These are phyloP conservation scores for Penicillium steckii DNA, from an alignment of 495 filamentous ascomycete species.

Conservation along the genomic window DNA sequence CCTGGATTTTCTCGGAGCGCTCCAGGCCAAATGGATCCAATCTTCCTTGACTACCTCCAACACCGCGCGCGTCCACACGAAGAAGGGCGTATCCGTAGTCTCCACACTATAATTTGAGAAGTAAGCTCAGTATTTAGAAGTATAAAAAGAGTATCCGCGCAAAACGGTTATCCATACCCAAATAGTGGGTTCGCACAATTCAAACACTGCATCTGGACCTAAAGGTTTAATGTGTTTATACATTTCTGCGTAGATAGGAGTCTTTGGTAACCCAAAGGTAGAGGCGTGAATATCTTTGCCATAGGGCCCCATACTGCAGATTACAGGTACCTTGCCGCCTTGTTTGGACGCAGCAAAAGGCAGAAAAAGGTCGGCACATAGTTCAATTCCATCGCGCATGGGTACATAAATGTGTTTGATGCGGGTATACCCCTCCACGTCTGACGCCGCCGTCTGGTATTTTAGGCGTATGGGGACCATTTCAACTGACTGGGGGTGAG, in stretches of 20 bases:
- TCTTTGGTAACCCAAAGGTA: background rate
- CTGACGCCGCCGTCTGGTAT: too few species aligned
- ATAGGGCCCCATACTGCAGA: slow-evolving; percentile 59
- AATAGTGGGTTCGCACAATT: slow-evolving; percentile 1
- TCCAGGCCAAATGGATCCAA: slow-evolving; percentile 51
- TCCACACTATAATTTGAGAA: background rate
- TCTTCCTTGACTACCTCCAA: slow-evolving; percentile 48
- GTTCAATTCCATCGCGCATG: slow-evolving; percentile 5
- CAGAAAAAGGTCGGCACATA: slow-evolving; percentile 8
- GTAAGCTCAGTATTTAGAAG: too few species aligned
- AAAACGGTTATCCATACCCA: too few species aligned
- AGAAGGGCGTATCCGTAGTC: slow-evolving; percentile 48
- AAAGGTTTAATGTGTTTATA: slow-evolving; percentile 40
- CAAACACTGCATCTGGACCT: slow-evolving; percentile 27
- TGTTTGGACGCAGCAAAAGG: slow-evolving; percentile 2
- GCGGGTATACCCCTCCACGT: background rate
- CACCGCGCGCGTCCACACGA: slow-evolving; percentile 47
- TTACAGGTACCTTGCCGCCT: slow-evolving; percentile 33
- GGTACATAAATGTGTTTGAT: slow-evolving; percentile 4
- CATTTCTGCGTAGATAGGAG: slow-evolving; percentile 2
- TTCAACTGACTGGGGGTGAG: too few species aligned
- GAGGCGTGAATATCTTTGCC: slow-evolving; percentile 53
- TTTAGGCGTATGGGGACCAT: too few species aligned
- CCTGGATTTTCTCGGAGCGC: slow-evolving; percentile 51
- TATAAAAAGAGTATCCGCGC: too few species aligned